Conservation (phyloP, 768 basidiomycete genomes). For the Boletus barrowsii region DNA sequence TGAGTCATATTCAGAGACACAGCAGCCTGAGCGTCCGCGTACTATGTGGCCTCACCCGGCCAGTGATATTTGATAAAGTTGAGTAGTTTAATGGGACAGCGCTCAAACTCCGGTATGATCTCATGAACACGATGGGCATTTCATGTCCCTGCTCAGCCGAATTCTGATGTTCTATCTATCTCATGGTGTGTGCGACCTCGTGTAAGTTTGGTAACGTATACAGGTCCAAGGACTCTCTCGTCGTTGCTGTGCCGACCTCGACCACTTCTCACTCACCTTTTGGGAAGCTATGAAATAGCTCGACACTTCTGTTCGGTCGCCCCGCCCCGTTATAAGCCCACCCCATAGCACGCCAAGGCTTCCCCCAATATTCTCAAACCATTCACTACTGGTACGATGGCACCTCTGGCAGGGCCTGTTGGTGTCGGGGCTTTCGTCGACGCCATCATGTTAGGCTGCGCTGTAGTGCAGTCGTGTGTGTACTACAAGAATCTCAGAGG, state of each 20-base stretch:
- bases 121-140: too few relatives aligned
- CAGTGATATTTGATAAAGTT: too few relatives aligned
- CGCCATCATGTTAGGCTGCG: slow-evolving; percentile 24
- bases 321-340: slow-evolving; percentile 16
- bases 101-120: too few relatives aligned
- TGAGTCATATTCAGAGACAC: too few relatives aligned
- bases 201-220: slow-evolving; percentile 18
- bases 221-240: neutral
- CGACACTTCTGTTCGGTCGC: slow-evolving; percentile 8
- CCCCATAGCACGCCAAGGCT: neutral
- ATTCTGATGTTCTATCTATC: slow-evolving; percentile 14
- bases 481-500: slow-evolving; percentile 23
- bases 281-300: slow-evolving; percentile 4
- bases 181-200: neutral
- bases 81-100: too few relatives aligned
- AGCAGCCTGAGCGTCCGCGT: too few relatives aligned
- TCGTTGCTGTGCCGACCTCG: slow-evolving; percentile 14
- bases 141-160: slow-evolving; percentile 1
- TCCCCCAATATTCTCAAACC: neutral
- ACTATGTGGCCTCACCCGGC: too few relatives aligned
- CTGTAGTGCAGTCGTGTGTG: slow-evolving; percentile 24
- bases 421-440: slow-evolving; percentile 19
- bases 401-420: slow-evolving; percentile 27
- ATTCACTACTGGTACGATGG: slow-evolving; percentile 10
- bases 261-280: slow-evolving; percentile 1